phyloP scores from a whole-genome alignment of 148 eudicot genomes.

The Agrostemma githago region DNA sequence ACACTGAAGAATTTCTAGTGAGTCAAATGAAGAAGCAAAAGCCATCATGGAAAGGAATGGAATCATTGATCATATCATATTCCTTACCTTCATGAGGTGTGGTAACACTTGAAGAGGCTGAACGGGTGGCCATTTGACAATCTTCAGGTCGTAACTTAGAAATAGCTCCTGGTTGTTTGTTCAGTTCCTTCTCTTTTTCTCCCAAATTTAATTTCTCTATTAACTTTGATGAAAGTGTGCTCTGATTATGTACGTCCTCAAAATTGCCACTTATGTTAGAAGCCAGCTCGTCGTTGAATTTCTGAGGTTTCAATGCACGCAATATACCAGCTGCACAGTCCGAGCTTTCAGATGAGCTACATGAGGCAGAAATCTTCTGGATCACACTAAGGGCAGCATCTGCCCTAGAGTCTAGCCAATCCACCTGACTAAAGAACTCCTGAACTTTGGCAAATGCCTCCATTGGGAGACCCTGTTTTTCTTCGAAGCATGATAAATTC shows the following conservation, averaged over 20 bases:
- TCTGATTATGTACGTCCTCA: slow-evolving; percentile 22
- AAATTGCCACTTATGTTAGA: slow-evolving; percentile 16
- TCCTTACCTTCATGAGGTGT: slow-evolving; percentile 5
- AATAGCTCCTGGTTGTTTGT: slow-evolving; percentile 7
- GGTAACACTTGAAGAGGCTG: slow-evolving; percentile 3
- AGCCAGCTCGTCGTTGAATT: slow-evolving; percentile 26
- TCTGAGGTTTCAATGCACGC: slow-evolving; percentile 25
- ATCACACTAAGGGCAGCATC: slow-evolving; percentile 56
- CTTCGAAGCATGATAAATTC: slow-evolving; percentile 70
- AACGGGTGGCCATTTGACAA: not conserved
- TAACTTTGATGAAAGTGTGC: slow-evolving; percentile 7
- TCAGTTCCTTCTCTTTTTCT: slow-evolving; percentile 24
- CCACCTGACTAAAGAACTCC: slow-evolving; percentile 77
- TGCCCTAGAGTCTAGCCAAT: slow-evolving; percentile 69
- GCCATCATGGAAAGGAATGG: not conserved
- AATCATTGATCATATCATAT: slow-evolving; percentile 1
- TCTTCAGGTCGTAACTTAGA: slow-evolving; percentile 4
- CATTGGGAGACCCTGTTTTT: slow-evolving; percentile 82
- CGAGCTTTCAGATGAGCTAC: slow-evolving; percentile 28
- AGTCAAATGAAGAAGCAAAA: slow-evolving; percentile 7
- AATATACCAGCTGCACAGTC: slow-evolving; percentile 25
- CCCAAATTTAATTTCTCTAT: slow-evolving; percentile 19
- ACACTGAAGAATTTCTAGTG: slow-evolving; percentile 3
- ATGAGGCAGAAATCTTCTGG: slow-evolving; percentile 43
- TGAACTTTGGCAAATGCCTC: slow-evolving; percentile 94